These are phyloP conservation scores for Neurospora intermedia DNA, from an alignment of 495 filamentous ascomycete genomes.

Conservation along the genomic window DNA sequence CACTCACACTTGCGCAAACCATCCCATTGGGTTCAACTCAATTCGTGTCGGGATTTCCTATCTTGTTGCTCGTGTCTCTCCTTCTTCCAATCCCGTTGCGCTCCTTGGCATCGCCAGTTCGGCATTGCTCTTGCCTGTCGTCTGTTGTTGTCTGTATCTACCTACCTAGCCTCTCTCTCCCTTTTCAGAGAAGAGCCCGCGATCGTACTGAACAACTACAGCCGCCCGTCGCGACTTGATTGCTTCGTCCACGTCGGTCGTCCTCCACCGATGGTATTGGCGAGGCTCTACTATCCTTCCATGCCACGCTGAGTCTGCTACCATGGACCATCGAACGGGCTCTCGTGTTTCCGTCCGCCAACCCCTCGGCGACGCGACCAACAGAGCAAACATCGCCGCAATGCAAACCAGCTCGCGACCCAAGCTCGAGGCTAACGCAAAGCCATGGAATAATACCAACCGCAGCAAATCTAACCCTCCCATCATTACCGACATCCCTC, in stretches of 20 bases:
- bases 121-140: background rate
- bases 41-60: background rate
- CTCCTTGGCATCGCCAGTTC: background rate
- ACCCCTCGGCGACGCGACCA: constrained; percentile 38
- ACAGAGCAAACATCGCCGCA: constrained; percentile 30
- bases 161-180: background rate
- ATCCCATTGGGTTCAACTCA: background rate
- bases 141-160: background rate
- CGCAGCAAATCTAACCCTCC: constrained; percentile 9
- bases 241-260: background rate
- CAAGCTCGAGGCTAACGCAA: background rate
- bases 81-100: background rate
- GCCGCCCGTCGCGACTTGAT: background rate
- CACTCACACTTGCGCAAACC: background rate
- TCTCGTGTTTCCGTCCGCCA: constrained; percentile 23
- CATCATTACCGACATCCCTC: background rate
- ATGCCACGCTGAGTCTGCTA: background rate
- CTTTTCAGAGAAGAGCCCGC: background rate
- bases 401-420: constrained; percentile 2
- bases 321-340: constrained; percentile 27
- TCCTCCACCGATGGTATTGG: constrained; percentile 5
- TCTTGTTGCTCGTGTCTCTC: background rate
- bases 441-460: background rate
- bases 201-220: background rate
- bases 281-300: background rate